Conservation (phyloP, 2,329 filamentous ascomycete species). For the Pleomassaria siparia region DNA sequence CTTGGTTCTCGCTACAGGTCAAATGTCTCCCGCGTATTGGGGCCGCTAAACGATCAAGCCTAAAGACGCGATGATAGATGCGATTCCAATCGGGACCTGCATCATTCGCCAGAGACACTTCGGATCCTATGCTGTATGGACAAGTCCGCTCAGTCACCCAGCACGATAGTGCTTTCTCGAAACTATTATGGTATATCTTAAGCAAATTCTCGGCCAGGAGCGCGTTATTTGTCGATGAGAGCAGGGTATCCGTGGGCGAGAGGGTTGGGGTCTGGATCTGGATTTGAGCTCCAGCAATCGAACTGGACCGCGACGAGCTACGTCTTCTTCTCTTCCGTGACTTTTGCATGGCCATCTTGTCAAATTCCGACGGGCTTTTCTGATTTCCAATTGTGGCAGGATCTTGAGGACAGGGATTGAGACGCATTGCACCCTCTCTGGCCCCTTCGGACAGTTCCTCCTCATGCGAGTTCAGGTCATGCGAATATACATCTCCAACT, state of each 20-base stretch:
- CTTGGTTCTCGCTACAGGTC: slow-evolving; percentile 46
- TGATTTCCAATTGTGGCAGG: slow-evolving; percentile 7
- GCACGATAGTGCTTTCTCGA: slow-evolving; percentile 57
- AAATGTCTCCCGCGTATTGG: slow-evolving; percentile 46
- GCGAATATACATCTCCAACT: slow-evolving; percentile 9
- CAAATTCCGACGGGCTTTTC: slow-evolving; percentile 11
- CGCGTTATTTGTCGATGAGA: slow-evolving; percentile 38
- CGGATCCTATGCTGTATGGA: slow-evolving; percentile 47
- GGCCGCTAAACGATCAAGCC: slow-evolving; percentile 50
- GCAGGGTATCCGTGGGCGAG: slow-evolving; percentile 30
- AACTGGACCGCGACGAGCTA: slow-evolving; percentile 23
- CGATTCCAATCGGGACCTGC: slow-evolving; percentile 51
- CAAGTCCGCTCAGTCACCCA: slow-evolving; percentile 59
- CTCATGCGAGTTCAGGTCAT: slow-evolving; percentile 29
- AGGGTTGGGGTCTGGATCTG: too few species aligned
- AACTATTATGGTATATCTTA: slow-evolving; percentile 56
- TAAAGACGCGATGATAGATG: slow-evolving; percentile 53
- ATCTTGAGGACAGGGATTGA: slow-evolving; percentile 6
- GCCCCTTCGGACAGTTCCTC: too few species aligned
- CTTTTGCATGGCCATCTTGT: slow-evolving; percentile 12
- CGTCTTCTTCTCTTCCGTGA: slow-evolving; percentile 29
- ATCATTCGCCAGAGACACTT: slow-evolving; percentile 30
- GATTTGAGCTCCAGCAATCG: slow-evolving; percentile 19
- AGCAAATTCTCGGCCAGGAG: slow-evolving; percentile 50
- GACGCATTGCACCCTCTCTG: slow-evolving; percentile 15